phyloP scores from a whole-genome alignment of 1,139 yeast species.

The Blastobotrys illinoisensis region DNA sequence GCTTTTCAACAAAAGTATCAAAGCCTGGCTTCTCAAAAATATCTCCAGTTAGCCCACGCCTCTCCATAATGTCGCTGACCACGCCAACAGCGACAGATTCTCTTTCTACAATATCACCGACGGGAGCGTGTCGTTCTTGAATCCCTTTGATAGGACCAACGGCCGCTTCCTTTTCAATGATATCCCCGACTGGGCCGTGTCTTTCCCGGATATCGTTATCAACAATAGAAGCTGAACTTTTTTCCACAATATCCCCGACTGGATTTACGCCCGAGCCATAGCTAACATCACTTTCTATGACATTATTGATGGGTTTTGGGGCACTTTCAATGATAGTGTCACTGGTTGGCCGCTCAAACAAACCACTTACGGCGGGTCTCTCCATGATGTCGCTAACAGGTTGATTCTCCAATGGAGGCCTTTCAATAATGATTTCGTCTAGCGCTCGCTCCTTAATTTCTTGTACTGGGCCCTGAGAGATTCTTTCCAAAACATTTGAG shows the following conservation, averaged over 20 bases:
- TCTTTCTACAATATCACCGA: too few species aligned
- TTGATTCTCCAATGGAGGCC: neutral
- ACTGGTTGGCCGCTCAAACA: constrained; percentile 1
- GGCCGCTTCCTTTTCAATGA: too few species aligned
- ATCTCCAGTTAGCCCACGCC: neutral
- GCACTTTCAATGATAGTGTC: neutral
- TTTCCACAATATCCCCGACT: too few species aligned
- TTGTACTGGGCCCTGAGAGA: neutral
- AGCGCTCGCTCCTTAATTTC: neutral
- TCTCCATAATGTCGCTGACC: neutral
- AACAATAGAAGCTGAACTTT: too few species aligned
- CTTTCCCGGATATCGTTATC: too few species aligned
- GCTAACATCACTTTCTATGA: too few species aligned
- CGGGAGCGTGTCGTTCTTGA: too few species aligned
- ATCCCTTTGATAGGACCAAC: too few species aligned
- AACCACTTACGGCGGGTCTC: neutral
- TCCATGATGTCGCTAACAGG: constrained; percentile 2
- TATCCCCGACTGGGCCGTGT: too few species aligned
- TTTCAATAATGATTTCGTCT: neutral
- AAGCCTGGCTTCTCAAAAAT: neutral
- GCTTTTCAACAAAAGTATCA: neutral
- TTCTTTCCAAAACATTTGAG: neutral
- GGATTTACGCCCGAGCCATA: too few species aligned
- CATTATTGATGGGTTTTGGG: neutral
- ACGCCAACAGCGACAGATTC: neutral